A percentile compares a stretch with the other conserved stretches of the same genome.
phyloP scores from a whole-genome alignment of 352 stramenopile species.

The Phytophthora fragariae region DNA sequence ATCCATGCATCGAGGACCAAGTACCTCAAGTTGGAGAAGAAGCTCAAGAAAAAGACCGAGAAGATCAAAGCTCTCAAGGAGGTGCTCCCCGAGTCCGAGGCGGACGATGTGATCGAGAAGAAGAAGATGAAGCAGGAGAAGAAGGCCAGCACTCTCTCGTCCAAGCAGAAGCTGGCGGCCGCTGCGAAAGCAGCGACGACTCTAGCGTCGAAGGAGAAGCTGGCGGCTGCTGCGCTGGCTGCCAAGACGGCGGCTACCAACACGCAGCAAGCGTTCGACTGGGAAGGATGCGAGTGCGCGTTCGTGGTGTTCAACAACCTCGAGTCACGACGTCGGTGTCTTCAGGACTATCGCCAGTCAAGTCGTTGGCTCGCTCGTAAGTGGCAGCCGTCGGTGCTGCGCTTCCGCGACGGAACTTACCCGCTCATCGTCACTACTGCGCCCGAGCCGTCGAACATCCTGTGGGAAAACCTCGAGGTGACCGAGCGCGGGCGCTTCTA shows the following conservation, averaged over 20 bases:
- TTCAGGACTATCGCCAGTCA: conserved; percentile 80
- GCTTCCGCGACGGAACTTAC: conserved; percentile 50
- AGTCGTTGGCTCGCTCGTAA: conserved; percentile 46
- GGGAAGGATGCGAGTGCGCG: conserved; percentile 72
- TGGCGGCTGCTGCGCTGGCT: conserved; percentile 33
- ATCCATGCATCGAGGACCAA: conserved; percentile 40
- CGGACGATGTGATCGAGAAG: conserved; percentile 27
- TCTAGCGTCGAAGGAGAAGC: conserved; percentile 26
- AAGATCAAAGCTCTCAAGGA: conserved; percentile 66
- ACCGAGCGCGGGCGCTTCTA: conserved; percentile 69
- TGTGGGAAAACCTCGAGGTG: conserved; percentile 87
- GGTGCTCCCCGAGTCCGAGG: conserved; percentile 18
- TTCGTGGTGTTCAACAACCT: conserved; percentile 92
- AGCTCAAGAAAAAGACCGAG: conserved; percentile 47
- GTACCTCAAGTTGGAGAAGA: conserved; percentile 16
- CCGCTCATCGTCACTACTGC: conserved; percentile 60
- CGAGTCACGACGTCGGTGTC: conserved; percentile 70
- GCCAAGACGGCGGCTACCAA: conserved; percentile 29
- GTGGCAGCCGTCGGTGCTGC: conserved; percentile 57
- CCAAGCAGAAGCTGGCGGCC: conserved; percentile 34
- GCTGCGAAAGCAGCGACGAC: conserved; percentile 25
- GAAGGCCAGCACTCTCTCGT: background rate
- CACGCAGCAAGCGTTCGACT: conserved; percentile 57
- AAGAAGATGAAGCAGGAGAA: conserved; percentile 34
- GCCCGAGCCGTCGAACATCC: conserved; percentile 83